These are phyloP conservation scores for Plicaturopsis crispa DNA, from an alignment of 768 basidiomycete species.

Conservation along the genomic window DNA sequence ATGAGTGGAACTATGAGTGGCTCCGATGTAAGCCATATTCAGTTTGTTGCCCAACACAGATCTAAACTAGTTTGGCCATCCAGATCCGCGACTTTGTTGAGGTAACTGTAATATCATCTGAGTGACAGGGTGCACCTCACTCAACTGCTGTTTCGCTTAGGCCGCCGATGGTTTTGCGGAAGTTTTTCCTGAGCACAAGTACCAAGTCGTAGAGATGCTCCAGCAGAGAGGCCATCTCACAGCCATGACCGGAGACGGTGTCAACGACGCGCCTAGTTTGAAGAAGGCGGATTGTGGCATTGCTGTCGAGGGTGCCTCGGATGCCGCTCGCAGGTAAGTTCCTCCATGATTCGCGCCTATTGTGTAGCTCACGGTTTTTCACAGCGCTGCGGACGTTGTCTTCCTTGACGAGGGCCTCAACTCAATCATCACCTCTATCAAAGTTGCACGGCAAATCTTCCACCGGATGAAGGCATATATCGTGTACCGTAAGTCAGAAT, in stretches of 20 bases:
- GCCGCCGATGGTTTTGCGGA: slow-evolving; percentile 44
- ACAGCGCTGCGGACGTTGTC: slow-evolving; percentile 25
- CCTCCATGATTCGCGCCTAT: background rate
- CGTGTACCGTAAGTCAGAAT: too few relatives aligned
- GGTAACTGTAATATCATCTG: too few relatives aligned
- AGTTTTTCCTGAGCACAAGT: slow-evolving; percentile 37
- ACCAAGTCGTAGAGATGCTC: slow-evolving; percentile 28
- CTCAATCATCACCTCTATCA: slow-evolving; percentile 36
- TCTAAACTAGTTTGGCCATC: too few relatives aligned
- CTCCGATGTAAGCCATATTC: slow-evolving; percentile 22
- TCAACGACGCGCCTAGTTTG: slow-evolving; percentile 25
- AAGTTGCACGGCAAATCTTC: slow-evolving; percentile 42
- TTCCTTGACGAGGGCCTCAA: slow-evolving; percentile 39
- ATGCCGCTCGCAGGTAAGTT: slow-evolving; percentile 29
- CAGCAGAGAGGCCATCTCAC: slow-evolving; percentile 32
- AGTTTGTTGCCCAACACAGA: too few relatives aligned
- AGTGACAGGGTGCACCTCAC: too few relatives aligned
- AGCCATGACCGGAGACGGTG: slow-evolving; percentile 35
- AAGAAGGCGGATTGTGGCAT: slow-evolving; percentile 23
- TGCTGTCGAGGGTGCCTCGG: slow-evolving; percentile 34
- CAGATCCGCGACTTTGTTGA: slow-evolving; percentile 31
- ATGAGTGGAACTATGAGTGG: slow-evolving; percentile 36
- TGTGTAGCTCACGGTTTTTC: background rate
- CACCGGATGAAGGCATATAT: slow-evolving; percentile 40
- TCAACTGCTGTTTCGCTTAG: too few relatives aligned